Evolutionary conservation across 768 basidiomycete genomes (phyloP).

Genomic region (Trametes sanguinea): DNA sequence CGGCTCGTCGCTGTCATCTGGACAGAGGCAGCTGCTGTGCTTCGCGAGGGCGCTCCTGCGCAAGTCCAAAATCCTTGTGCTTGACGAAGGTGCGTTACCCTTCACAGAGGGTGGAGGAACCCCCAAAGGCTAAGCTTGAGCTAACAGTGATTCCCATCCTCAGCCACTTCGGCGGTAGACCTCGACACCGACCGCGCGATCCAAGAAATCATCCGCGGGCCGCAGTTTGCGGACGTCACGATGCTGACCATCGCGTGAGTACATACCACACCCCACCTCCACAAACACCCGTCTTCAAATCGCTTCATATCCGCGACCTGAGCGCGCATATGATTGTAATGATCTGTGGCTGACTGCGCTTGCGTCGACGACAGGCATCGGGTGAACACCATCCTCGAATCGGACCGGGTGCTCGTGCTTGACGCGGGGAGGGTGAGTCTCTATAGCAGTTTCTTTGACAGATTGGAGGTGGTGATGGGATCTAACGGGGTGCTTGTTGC

Average conservation of each 20-base stretch:
- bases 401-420: slow-evolving; percentile 80
- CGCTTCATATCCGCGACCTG: background rate
- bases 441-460: background rate
- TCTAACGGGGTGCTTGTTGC: slow-evolving; percentile 11
- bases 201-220: slow-evolving; percentile 83
- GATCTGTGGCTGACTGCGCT: background rate
- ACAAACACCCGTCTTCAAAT: no score
- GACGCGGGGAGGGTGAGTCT: slow-evolving; percentile 65
- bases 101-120: background rate
- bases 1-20: slow-evolving; percentile 79
- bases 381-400: slow-evolving; percentile 82
- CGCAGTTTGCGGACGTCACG: slow-evolving; percentile 75
- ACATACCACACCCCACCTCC: background rate
- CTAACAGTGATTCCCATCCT: background rate
- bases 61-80: slow-evolving; percentile 84
- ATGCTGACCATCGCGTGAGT: slow-evolving; percentile 86
- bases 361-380: slow-evolving; percentile 53
- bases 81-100: slow-evolving; percentile 76
- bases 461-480: background rate
- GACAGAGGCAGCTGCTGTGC: slow-evolving; percentile 87
- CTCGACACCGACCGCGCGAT: slow-evolving; percentile 87
- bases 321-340: background rate
- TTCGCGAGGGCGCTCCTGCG: slow-evolving; percentile 84
- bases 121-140: background rate
- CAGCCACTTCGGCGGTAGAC: slow-evolving; percentile 88